Evolutionary conservation across 371 early-diverging fungal species (phyloP).

Genomic region (Chytridium lagenaria): DNA sequence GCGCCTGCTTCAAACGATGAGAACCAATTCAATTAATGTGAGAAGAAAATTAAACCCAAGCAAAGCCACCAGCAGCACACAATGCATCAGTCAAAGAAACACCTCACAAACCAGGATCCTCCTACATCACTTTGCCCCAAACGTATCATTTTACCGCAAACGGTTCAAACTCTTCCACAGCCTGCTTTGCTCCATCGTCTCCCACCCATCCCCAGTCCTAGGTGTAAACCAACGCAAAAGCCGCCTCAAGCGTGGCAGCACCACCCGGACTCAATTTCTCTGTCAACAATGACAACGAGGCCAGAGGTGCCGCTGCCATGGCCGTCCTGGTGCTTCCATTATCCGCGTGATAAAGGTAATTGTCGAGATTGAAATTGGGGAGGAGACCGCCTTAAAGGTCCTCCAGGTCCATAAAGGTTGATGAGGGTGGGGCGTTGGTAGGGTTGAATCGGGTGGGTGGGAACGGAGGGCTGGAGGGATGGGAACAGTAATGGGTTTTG

Average conservation of each 20-base stretch:
- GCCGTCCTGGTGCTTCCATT: neutral
- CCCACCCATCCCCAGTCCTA: neutral
- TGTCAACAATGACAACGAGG: neutral
- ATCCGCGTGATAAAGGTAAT: neutral
- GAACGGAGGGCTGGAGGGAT: slow-evolving; percentile 1
- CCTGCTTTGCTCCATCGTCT: neutral
- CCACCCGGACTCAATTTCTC: neutral
- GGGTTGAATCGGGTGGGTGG: neutral
- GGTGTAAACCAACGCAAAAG: neutral
- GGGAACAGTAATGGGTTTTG: slow-evolving; percentile 1
- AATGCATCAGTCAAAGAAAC: too few species aligned
- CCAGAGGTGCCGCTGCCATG: neutral
- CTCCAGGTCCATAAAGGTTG: slow-evolving; percentile 1
- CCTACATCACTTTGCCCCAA: neutral
- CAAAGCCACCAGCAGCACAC: too few species aligned
- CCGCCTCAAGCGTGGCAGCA: slow-evolving; percentile 1
- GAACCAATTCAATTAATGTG: too few species aligned
- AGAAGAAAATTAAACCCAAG: too few species aligned
- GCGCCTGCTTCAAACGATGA: too few species aligned
- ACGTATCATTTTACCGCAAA: slow-evolving; percentile 10
- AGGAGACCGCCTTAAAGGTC: neutral
- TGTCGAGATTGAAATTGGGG: neutral
- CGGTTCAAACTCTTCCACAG: neutral
- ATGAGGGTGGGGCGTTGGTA: neutral
- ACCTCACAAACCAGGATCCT: too few species aligned